phyloP scores from a whole-genome alignment of 2,329 filamentous ascomycete genomes.

The Aspergillus ochraceus region DNA sequence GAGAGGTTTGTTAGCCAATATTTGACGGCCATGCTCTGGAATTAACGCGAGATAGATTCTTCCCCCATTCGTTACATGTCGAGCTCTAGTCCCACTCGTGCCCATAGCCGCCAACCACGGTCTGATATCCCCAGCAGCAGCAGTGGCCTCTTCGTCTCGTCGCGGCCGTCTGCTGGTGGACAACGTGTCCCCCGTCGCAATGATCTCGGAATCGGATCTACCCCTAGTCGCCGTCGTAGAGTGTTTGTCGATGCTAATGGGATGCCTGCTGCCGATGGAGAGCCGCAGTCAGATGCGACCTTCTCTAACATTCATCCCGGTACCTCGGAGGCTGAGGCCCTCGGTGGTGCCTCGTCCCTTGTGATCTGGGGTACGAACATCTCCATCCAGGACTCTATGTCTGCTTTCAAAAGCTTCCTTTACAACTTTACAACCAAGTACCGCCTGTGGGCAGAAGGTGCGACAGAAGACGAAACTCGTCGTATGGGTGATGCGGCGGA shows the following conservation, averaged over 20 bases:
- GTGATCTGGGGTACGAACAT: conserved; percentile 98
- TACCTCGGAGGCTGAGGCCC: conserved; percentile 85
- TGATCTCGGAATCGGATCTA: conserved; percentile 68
- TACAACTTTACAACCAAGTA: conserved; percentile 92
- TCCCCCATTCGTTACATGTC: conserved; percentile 89
- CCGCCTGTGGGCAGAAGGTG: conserved; percentile 85
- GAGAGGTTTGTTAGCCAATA: conserved; percentile 36
- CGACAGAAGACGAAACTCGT: conserved; percentile 72
- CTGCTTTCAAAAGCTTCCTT: conserved; percentile 86
- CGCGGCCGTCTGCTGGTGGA: conserved; percentile 52
- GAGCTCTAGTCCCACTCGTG: conserved; percentile 79
- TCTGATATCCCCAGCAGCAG: conserved; percentile 78
- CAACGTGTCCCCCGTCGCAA: conserved; percentile 64
- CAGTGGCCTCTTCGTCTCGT: conserved; percentile 80
- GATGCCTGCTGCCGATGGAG: conserved; percentile 54
- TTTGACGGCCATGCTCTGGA: background rate
- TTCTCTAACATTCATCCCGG: conserved; percentile 73
- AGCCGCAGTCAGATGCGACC: conserved; percentile 59
- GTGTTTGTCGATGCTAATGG: conserved; percentile 67
- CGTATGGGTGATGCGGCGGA: conserved; percentile 68
- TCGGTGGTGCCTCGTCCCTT: conserved; percentile 77
- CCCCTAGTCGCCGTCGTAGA: conserved; percentile 55
- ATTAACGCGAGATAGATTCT: conserved; percentile 62
- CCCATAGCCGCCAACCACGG: conserved; percentile 55
- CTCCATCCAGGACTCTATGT: conserved; percentile 85